phyloP scores from a whole-genome alignment of 768 basidiomycete genomes.

The Amanita phalloides region DNA sequence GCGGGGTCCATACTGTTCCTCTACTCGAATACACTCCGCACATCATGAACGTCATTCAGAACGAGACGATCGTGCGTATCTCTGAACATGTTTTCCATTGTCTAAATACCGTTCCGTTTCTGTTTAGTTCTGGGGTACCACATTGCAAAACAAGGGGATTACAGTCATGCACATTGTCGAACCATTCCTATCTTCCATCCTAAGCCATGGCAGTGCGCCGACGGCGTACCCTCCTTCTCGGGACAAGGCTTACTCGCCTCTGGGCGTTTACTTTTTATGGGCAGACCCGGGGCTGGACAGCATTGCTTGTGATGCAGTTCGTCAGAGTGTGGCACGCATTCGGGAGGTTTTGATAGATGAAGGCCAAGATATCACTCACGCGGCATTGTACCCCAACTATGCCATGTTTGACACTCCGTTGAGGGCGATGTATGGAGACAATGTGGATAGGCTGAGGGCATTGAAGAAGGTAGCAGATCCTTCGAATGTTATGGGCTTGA shows the following conservation, averaged over 20 bases:
- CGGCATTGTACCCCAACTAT: constrained; percentile 25
- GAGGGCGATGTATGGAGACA: constrained; percentile 29
- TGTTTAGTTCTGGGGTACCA: neutral
- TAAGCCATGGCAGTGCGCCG: constrained; percentile 22
- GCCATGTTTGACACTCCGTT: constrained; percentile 34
- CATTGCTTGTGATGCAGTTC: constrained; percentile 22
- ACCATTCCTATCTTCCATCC: constrained; percentile 29
- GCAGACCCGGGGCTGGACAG: constrained; percentile 9
- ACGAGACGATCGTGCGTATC: constrained; percentile 23
- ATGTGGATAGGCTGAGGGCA: constrained; percentile 21
- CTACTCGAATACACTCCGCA: constrained; percentile 18
- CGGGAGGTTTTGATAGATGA: constrained; percentile 18
- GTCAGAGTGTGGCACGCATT: constrained; percentile 23
- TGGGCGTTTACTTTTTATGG: constrained; percentile 18
- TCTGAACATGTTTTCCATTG: neutral
- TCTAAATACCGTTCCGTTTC: neutral
- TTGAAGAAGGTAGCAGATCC: constrained; percentile 16
- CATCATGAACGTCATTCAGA: constrained; percentile 21
- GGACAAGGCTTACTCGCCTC: constrained; percentile 14
- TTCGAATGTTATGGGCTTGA: constrained; percentile 21
- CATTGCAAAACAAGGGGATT: neutral
- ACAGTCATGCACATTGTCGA: constrained; percentile 28
- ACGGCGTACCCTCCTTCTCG: constrained; percentile 34
- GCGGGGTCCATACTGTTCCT: constrained; percentile 24
- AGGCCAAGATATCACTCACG: constrained; percentile 25